phyloP scores from a whole-genome alignment of 2,329 filamentous ascomycete genomes.

The Diplocarpon mali region DNA sequence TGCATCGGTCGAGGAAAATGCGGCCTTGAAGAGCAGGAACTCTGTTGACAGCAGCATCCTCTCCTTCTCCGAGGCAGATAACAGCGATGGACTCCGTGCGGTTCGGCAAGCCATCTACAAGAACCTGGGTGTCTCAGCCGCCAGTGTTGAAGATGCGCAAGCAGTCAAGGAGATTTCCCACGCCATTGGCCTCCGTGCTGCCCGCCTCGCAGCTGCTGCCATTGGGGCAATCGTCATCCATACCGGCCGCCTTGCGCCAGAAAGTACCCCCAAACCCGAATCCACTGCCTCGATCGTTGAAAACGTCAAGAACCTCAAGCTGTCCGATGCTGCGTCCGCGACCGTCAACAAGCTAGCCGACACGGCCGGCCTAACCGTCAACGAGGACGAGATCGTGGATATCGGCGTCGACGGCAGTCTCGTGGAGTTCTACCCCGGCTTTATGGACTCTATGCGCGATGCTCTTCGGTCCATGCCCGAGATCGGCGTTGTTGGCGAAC shows the following conservation, averaged over 20 bases:
- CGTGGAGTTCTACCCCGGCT: slow-evolving; percentile 91
- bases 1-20: slow-evolving; percentile 54
- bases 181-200: slow-evolving; percentile 80
- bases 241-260: slow-evolving; percentile 44
- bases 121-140: slow-evolving; percentile 62
- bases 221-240: slow-evolving; percentile 76
- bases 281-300: slow-evolving; percentile 19
- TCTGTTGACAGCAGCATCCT: slow-evolving; percentile 85
- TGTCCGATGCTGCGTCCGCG: slow-evolving; percentile 17
- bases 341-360: slow-evolving; percentile 22
- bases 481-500: slow-evolving; percentile 68
- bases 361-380: slow-evolving; percentile 19
- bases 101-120: slow-evolving; percentile 71
- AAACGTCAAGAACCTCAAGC: slow-evolving; percentile 21
- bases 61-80: slow-evolving; percentile 75
- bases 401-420: slow-evolving; percentile 90
- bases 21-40: slow-evolving; percentile 68
- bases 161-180: slow-evolving; percentile 75
- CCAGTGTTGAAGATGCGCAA: slow-evolving; percentile 73
- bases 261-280: slow-evolving; percentile 10
- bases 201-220: slow-evolving; percentile 76
- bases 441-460: slow-evolving; percentile 79
- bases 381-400: slow-evolving; percentile 60
- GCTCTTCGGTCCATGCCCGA: slow-evolving; percentile 65
- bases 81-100: slow-evolving; percentile 56